Base-by-base conservation (phyloP, 306 rosid species). In the Fragaria iinumae region DNA sequence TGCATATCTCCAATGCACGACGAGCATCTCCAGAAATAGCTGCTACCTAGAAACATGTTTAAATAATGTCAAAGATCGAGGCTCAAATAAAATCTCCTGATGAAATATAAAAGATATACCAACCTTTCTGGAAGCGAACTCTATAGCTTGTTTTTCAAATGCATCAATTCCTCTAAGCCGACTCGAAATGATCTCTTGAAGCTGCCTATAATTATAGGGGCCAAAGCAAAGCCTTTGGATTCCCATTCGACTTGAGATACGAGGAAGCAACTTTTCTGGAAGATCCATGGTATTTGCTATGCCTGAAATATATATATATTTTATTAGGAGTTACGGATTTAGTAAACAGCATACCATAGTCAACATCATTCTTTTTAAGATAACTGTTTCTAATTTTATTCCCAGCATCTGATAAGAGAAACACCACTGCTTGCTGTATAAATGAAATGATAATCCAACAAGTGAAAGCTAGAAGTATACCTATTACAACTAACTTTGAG, bases 261-360 rank as follows among this genome's bases (percentile, higher is more conserved):
- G 96, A 81, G 98, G 98, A 87, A 95, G 96, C 83, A 92, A 84
- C 91, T 95, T 95, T 86, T 95, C 98, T 20, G 97, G 98, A 78
- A 95, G 97, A 80, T 95, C 97, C 98, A 95, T 92, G 55, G 98
- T 95, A 81, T 92, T 95, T 87, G 97, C 97, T 86, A 95, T 95
- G 74, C 98, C 98, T 92, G 85, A 82, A 80, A 85, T 21, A 74
- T 21, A 74, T 68, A 74, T 64, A 29, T 76, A 85, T 21, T 78
- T 56, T 73, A 77, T 70, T 39, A 77, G 23, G 70, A 72, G n/a
- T 59, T 47, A 76, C 69, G 59, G 80, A 47, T n/a, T 55, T 65
- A 55, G 70, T 69, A 55, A 69, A 75, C 59, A 80, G 69, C 12
- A 77, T 76, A 67, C 56, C 81, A 81, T 39, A 63, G 53, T 52